A percentile compares a stretch with the other conserved stretches of the same genome.
Evolutionary conservation across 495 filamentous ascomycete species (phyloP).

Genomic region (Pseudoneurospora amorphoporcata): DNA sequence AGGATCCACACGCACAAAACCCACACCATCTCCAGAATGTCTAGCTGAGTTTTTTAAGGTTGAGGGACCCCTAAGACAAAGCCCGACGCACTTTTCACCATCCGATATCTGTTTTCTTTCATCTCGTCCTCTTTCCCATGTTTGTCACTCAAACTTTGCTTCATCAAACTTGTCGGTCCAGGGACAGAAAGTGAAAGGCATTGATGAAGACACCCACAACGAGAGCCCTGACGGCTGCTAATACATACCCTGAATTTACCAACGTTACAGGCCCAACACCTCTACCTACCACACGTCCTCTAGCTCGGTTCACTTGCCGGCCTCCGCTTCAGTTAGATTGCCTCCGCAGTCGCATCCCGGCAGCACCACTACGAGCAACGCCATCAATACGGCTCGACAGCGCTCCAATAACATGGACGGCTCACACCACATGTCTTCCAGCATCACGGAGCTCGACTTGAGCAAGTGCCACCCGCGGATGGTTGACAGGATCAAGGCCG

Average conservation of each 20-base stretch:
- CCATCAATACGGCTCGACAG: slow-evolving; percentile 1
- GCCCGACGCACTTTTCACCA: background rate
- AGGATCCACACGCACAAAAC: background rate
- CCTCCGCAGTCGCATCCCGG: background rate
- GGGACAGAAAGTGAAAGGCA: slow-evolving; percentile 1
- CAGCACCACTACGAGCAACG: background rate
- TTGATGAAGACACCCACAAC: slow-evolving; percentile 3
- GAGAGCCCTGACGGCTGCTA: background rate
- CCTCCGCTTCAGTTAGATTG: slow-evolving; percentile 4
- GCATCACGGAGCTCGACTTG: slow-evolving; percentile 36
- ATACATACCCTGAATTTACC: background rate
- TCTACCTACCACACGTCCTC: slow-evolving; percentile 5
- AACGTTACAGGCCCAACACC: background rate
- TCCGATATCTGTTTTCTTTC: background rate
- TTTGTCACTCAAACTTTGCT: background rate
- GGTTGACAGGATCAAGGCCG: slow-evolving; percentile 36
- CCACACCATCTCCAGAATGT: background rate
- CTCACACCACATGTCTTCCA: slow-evolving; percentile 17
- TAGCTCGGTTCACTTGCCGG: slow-evolving; percentile 11
- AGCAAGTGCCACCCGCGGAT: slow-evolving; percentile 31
- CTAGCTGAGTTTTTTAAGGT: background rate
- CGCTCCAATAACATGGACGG: slow-evolving; percentile 23
- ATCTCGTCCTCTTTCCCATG: background rate
- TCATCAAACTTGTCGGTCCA: slow-evolving; percentile 12
- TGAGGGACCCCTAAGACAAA: background rate